These are phyloP conservation scores for Diutina mesorugosa DNA, from an alignment of 1,139 yeast species.

Conservation along the genomic window DNA sequence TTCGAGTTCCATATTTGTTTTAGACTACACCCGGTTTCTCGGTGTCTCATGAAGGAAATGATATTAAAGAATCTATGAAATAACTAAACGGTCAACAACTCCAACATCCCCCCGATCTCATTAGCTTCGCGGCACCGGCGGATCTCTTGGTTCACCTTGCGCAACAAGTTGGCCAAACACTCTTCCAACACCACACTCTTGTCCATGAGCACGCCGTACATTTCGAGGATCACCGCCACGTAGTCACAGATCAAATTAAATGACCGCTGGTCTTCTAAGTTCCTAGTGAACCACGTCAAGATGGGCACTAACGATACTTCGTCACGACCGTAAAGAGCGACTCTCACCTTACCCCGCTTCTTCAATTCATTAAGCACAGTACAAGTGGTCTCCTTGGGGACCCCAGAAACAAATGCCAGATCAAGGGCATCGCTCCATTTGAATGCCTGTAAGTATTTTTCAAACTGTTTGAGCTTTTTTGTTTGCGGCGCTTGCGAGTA, in stretches of 20 bases:
- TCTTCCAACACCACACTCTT: constrained; percentile 74
- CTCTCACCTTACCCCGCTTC: constrained; percentile 75
- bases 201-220: constrained; percentile 63
- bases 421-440: constrained; percentile 91
- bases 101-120: constrained; percentile 87
- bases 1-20: too few species aligned
- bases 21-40: background rate
- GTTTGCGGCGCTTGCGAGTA: constrained; percentile 31
- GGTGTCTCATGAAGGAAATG: background rate
- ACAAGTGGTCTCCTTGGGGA: constrained; percentile 58
- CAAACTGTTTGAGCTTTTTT: constrained; percentile 67
- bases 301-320: constrained; percentile 78
- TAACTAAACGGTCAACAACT: constrained; percentile 12
- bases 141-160: constrained; percentile 55
- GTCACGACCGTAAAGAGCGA: constrained; percentile 69
- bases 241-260: constrained; percentile 72
- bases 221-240: constrained; percentile 66
- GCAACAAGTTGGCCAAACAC: constrained; percentile 44
- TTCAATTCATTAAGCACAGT: constrained; percentile 77
- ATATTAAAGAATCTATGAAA: background rate
- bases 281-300: constrained; percentile 67
- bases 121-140: constrained; percentile 78
- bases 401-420: constrained; percentile 66
- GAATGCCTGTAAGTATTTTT: constrained; percentile 73
- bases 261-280: constrained; percentile 69